phyloP scores from a whole-genome alignment of 345 rosid species.

The Isatis tinctoria region DNA sequence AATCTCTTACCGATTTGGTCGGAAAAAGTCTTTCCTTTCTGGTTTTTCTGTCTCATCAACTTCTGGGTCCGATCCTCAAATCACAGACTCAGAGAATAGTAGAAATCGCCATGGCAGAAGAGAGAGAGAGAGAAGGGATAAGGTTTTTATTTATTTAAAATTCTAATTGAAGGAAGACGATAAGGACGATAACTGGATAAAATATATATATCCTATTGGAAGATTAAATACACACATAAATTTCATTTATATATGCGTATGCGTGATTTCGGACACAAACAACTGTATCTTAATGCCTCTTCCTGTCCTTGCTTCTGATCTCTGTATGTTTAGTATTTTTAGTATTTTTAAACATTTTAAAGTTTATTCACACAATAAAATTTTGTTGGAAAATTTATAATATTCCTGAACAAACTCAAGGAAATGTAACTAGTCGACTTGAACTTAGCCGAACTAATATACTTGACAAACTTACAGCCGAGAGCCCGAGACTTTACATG shows the following conservation, averaged over 20 bases:
- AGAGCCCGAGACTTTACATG: neutral
- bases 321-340: neutral
- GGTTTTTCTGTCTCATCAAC: conserved; percentile 39
- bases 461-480: too few relatives aligned
- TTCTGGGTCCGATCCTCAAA: neutral
- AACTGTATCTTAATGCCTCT: neutral
- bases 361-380: neutral
- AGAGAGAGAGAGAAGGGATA: conserved; percentile 25
- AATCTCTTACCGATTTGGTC: neutral
- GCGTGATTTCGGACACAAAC: conserved; percentile 24
- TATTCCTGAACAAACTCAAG: neutral
- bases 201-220: neutral
- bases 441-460: neutral
- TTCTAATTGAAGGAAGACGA: conserved; percentile 11
- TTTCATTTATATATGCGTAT: too few relatives aligned
- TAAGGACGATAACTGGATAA: conserved; percentile 24
- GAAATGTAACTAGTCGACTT: neutral
- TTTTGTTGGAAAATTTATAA: neutral
- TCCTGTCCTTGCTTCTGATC: neutral
- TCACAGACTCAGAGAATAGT: conserved; percentile 27
- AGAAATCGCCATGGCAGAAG: conserved; percentile 21
- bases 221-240: conserved; percentile 4
- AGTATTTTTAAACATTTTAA: neutral
- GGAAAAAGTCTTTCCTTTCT: neutral
- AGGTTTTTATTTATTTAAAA: conserved; percentile 6